A percentile compares a stretch with the other conserved stretches of the same genome.
Evolutionary conservation across 306 rosid species (phyloP).

Genomic region (Ceratonia siliqua): DNA sequence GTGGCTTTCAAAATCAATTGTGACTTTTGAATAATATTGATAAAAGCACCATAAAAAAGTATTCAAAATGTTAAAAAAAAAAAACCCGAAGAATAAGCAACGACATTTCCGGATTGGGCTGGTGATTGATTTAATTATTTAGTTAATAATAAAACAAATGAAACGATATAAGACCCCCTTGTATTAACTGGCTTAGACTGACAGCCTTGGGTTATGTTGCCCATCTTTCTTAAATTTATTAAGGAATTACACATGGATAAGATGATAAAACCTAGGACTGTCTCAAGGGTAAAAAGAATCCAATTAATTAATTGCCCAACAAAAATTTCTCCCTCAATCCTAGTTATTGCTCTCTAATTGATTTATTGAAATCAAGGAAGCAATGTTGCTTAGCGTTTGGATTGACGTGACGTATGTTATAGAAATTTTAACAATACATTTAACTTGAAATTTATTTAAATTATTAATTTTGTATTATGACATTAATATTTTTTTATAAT

Average conservation of each 20-base stretch:
- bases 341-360: constrained; percentile 6
- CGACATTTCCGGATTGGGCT: no score
- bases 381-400: constrained; percentile 40
- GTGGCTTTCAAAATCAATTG: no score
- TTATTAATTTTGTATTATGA: no score
- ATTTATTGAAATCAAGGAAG: constrained; percentile 19
- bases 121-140: background rate
- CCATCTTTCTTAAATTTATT: constrained; percentile 29
- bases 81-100: no score
- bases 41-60: no score
- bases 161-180: background rate
- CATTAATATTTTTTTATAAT: no score
- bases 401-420: no score
- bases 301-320: background rate
- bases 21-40: no score
- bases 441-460: no score
- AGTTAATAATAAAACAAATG: background rate
- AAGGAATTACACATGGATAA: background rate
- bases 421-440: no score
- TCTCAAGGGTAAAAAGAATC: background rate
- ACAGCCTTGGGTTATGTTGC: constrained; percentile 26
- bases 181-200: background rate
- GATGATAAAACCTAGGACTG: background rate
- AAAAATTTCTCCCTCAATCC: constrained; percentile 3
- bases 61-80: no score